Evolutionary conservation across 2,329 filamentous ascomycete genomes (phyloP).

Genomic region (Byssoonygena ceratinophila): DNA sequence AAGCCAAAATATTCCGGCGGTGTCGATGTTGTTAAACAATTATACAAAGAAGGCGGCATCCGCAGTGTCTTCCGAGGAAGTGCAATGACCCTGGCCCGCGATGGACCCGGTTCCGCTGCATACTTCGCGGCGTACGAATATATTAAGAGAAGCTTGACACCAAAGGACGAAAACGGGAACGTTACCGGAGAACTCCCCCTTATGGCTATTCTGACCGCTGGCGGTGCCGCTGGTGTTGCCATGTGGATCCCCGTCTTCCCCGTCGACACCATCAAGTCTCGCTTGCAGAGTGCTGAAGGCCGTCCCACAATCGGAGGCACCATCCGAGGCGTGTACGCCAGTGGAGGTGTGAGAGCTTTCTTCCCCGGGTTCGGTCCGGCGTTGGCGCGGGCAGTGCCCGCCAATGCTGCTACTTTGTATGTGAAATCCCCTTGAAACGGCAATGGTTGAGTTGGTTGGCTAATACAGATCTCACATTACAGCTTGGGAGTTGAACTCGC

Average conservation of each 20-base stretch:
- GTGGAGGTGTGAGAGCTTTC: constrained; percentile 79
- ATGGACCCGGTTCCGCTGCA: constrained; percentile 83
- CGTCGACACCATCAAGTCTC: constrained; percentile 89
- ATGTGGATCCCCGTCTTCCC: constrained; percentile 99
- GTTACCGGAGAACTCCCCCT: constrained; percentile 69
- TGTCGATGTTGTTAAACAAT: constrained; percentile 79
- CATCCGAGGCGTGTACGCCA: constrained; percentile 69
- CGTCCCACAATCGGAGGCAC: constrained; percentile 70
- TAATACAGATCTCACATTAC: constrained; percentile 12
- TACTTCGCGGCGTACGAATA: constrained; percentile 98
- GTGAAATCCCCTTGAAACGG: constrained; percentile 15
- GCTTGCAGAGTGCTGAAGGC: constrained; percentile 82
- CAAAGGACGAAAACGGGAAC: constrained; percentile 64
- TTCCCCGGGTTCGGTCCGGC: constrained; percentile 95
- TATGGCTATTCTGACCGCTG: constrained; percentile 71
- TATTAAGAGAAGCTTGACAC: constrained; percentile 78
- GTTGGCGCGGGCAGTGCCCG: constrained; percentile 81
- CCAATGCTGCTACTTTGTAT: constrained; percentile 86
- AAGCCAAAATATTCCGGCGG: constrained; percentile 86
- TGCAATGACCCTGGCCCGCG: constrained; percentile 81
- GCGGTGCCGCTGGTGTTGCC: constrained; percentile 81
- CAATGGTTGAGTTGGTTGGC: not conserved
- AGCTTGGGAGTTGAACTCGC: constrained; percentile 42
- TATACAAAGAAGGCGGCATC: constrained; percentile 83
- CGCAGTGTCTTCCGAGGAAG: constrained; percentile 87